Conservation (phyloP, 331 rosid genomes). For the Acacia pycnantha region DNA sequence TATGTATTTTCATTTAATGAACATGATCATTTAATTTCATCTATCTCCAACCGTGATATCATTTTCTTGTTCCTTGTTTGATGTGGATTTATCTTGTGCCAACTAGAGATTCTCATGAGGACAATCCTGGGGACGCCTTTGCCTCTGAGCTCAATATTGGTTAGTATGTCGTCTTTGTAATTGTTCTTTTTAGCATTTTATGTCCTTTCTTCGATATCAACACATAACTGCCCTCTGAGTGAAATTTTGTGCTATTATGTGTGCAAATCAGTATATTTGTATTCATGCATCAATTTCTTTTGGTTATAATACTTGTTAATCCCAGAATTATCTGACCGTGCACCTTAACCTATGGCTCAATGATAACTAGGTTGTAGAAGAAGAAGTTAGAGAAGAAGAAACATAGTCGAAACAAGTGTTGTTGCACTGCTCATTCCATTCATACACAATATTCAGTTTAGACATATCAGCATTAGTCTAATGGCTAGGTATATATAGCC, state of each 20-base stretch:
- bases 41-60: neutral
- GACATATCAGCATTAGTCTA: too few species aligned
- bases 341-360: neutral
- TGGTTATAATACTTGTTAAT: neutral
- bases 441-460: too few species aligned
- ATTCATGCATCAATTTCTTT: neutral
- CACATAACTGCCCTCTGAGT: neutral
- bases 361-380: too few species aligned
- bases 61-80: constrained; percentile 24
- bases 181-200: neutral
- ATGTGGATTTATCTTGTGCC: constrained; percentile 31
- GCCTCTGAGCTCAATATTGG: constrained; percentile 61
- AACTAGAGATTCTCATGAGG: constrained; percentile 61
- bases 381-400: too few species aligned
- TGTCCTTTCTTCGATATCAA: neutral
- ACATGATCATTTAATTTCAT: constrained; percentile 18
- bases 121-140: constrained; percentile 53
- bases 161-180: constrained; percentile 36
- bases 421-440: too few species aligned
- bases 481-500: too few species aligned
- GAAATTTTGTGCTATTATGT: neutral
- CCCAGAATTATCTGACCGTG: neutral
- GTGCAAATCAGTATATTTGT: neutral
- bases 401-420: too few species aligned
- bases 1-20: constrained; percentile 11